These are phyloP conservation scores for Pilasporangium apinafurcum DNA, from an alignment of 352 stramenopile genomes.

Conservation along the genomic window DNA sequence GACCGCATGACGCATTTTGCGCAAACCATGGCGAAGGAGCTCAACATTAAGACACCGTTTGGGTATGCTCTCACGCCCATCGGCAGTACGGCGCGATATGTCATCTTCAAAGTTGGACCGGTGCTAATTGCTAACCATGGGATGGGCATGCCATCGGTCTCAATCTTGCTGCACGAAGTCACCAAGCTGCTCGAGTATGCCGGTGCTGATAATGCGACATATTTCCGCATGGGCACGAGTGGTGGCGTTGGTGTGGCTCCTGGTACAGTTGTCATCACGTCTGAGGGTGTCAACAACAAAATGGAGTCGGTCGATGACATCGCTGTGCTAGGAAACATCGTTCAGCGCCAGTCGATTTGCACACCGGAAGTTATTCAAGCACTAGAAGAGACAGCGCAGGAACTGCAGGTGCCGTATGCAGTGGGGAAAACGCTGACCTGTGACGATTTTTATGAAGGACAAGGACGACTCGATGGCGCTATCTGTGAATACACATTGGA, in stretches of 20 bases:
- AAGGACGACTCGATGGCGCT: slow-evolving; percentile 68
- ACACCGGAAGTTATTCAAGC: slow-evolving; percentile 37
- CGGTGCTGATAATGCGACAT: slow-evolving; percentile 32
- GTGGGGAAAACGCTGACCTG: slow-evolving; percentile 74
- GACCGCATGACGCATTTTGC: slow-evolving; percentile 73
- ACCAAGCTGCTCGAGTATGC: slow-evolving; percentile 77
- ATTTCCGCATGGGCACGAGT: slow-evolving; percentile 78
- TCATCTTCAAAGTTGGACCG: slow-evolving; percentile 69
- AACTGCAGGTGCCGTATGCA: slow-evolving; percentile 35
- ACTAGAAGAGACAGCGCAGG: slow-evolving; percentile 34
- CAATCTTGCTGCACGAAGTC: slow-evolving; percentile 73
- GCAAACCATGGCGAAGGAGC: slow-evolving; percentile 30
- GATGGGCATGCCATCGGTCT: slow-evolving; percentile 69
- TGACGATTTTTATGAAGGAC: slow-evolving; percentile 81
- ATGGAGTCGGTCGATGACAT: slow-evolving; percentile 59
- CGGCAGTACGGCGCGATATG: slow-evolving; percentile 62
- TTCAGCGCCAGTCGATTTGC: slow-evolving; percentile 47
- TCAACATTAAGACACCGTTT: slow-evolving; percentile 53
- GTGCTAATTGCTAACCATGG: slow-evolving; percentile 75
- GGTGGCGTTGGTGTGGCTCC: slow-evolving; percentile 64
- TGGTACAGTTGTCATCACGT: slow-evolving; percentile 70
- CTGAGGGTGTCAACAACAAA: slow-evolving; percentile 70
- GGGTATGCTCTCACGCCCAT: slow-evolving; percentile 54
- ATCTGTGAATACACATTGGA: slow-evolving; percentile 74
- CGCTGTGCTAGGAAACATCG: slow-evolving; percentile 41